Percentiles rank a stretch among this genome's conserved stretches.
Conservation (phyloP, 2,329 filamentous ascomycete species). For the Trichophyton benhamiae region DNA sequence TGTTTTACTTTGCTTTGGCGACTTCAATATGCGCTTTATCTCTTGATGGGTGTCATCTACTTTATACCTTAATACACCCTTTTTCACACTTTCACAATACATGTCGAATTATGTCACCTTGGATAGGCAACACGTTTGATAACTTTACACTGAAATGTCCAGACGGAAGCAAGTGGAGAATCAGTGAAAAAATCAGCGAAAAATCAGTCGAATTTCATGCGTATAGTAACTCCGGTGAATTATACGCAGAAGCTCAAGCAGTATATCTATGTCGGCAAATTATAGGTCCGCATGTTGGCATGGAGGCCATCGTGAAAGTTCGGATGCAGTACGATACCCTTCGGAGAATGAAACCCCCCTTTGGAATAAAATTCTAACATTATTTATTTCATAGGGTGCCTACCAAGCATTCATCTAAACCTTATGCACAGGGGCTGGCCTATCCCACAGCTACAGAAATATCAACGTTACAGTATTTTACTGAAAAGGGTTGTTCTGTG, state of each 20-base stretch:
- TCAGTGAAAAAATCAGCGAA: neutral
- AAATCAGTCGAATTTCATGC: neutral
- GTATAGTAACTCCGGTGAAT: neutral
- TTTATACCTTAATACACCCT: neutral
- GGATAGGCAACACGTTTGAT: neutral
- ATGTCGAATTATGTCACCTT: neutral
- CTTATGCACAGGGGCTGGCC: neutral
- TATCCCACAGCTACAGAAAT: neutral
- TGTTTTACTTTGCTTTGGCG: too few species aligned
- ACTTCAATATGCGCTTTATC: too few species aligned
- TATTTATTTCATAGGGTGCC: neutral
- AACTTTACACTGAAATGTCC: neutral
- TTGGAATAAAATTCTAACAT: too few species aligned
- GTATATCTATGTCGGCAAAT: constrained; percentile 7
- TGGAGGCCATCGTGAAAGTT: constrained; percentile 9
- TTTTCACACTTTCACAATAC: neutral
- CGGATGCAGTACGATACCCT: constrained; percentile 8
- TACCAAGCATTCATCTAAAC: neutral
- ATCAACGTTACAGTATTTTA: neutral
- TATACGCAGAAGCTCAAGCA: neutral
- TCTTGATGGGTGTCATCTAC: neutral
- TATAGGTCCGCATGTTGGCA: neutral
- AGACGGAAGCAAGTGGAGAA: neutral
- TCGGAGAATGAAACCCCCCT: neutral
- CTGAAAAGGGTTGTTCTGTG: constrained; percentile 1